Evolutionary conservation across 169 alveolate genomes (phyloP).

Genomic region (Besnoitia besnoiti): DNA sequence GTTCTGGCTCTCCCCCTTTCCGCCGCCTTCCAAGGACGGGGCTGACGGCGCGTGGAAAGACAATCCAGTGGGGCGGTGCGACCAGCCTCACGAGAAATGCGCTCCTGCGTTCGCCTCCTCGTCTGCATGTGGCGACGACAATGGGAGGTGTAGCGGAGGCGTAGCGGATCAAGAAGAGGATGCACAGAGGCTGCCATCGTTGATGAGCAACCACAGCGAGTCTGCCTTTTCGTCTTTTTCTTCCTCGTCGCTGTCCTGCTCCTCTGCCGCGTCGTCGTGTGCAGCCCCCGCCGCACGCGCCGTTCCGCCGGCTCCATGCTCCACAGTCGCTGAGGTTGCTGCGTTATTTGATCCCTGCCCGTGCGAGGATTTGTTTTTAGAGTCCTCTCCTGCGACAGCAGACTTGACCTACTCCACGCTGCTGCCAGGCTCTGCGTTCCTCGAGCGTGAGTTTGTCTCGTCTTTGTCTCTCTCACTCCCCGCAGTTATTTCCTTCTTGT

Average conservation of each 20-base stretch:
- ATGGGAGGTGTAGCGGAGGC: background rate
- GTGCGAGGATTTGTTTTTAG: background rate
- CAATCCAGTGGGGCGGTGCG: background rate
- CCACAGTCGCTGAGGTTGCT: constrained; percentile 5
- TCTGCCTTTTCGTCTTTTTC: background rate
- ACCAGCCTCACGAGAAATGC: background rate
- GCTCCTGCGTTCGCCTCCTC: background rate
- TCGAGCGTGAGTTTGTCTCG: background rate
- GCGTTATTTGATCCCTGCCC: background rate
- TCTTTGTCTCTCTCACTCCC: background rate
- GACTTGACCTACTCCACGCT: background rate
- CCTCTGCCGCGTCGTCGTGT: background rate
- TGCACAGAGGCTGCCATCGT: background rate
- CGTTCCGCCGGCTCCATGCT: background rate
- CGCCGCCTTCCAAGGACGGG: background rate
- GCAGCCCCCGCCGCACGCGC: background rate
- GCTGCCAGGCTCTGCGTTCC: constrained; percentile 37
- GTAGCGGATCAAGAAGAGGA: background rate
- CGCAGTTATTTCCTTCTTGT: constrained; percentile 24
- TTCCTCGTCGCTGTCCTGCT: background rate
- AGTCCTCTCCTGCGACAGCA: constrained; percentile 8
- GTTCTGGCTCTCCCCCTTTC: background rate
- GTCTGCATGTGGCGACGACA: background rate
- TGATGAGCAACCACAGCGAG: background rate
- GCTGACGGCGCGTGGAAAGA: background rate